Conservation (phyloP, 2,329 filamentous ascomycete species). For the Cladorrhinum sp. region DNA sequence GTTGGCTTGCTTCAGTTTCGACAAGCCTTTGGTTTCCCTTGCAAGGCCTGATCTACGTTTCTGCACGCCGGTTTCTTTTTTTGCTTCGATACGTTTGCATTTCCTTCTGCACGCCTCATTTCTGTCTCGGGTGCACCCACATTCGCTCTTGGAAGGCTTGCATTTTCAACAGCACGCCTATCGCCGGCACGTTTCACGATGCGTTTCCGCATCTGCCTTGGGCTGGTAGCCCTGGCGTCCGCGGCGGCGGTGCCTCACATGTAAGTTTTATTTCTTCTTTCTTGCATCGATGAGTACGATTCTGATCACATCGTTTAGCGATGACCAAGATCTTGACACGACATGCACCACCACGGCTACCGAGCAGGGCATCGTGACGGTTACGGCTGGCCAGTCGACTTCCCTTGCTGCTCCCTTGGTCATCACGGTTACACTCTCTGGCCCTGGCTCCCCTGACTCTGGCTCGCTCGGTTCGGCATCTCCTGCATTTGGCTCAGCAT, state of each 20-base stretch:
- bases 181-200: background rate
- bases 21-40: background rate
- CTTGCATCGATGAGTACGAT: background rate
- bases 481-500: background rate
- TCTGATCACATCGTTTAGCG: background rate
- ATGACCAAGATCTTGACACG: background rate
- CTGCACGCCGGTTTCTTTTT: background rate
- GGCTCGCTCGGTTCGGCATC: background rate
- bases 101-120: background rate
- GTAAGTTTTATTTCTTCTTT: background rate
- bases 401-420: background rate
- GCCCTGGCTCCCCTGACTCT: background rate
- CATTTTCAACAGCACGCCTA: no score
- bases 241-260: background rate
- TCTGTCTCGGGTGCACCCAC: no score
- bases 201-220: background rate
- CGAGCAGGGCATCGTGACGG: background rate
- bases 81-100: background rate
- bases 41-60: background rate
- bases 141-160: background rate
- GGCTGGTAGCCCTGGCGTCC: background rate
- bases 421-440: background rate
- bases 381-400: background rate
- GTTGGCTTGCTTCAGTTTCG: no score
- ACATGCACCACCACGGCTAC: background rate